Base-by-base conservation (phyloP, 2,329 filamentous ascomycete genomes). In the Aspergillus pseudoterreus region DNA sequence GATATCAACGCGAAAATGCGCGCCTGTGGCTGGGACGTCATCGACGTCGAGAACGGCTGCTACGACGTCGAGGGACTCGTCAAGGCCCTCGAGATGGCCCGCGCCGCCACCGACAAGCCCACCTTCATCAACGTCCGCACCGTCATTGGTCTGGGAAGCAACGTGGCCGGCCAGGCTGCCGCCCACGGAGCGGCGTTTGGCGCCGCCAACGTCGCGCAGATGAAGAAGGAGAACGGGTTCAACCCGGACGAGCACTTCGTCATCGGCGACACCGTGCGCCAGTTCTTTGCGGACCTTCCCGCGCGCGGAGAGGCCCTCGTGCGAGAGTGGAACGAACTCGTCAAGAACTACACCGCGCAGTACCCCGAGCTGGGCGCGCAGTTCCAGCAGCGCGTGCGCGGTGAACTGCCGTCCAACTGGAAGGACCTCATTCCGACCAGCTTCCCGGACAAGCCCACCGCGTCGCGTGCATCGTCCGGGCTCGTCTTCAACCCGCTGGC, bases 141-240 rank as follows among this genome's bases (percentile, higher is more conserved):
- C 1, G 67, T 80, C n/a, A 83, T 83, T 19, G 80, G 81, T 0
- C 54, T 81, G 0, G 79, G 78, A 5, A 81, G 69, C 36, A 63
- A 65, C 17, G 69, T 71, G 1, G 72, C 71, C 4, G 74, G 74
- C 1, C 63, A 58, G 12, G 80, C 81, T 3, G 75, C 75, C 17
- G 78, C 82, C 1, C 83, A 85, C 54, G 82, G 82, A 19, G 82
- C 77, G 10, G 79, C 82, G 1, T 80, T 82, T 38, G 82, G 80
- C 5, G 65, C 71, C 1, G 73, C 78, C 1, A 79, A 81, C 47
- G 77, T 85, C 2, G 75, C 72, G 0, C 69, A 76, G n/a, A 77
- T 82, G 65, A 85, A 85, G 71, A 71, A 64, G 39, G 64, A 64
- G 3, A 74, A 75, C 41, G 77, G 76, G 4, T 75, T 82, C 57